Conservation (phyloP, 164 flowering plant genomes). For the Vitis amurensis region DNA sequence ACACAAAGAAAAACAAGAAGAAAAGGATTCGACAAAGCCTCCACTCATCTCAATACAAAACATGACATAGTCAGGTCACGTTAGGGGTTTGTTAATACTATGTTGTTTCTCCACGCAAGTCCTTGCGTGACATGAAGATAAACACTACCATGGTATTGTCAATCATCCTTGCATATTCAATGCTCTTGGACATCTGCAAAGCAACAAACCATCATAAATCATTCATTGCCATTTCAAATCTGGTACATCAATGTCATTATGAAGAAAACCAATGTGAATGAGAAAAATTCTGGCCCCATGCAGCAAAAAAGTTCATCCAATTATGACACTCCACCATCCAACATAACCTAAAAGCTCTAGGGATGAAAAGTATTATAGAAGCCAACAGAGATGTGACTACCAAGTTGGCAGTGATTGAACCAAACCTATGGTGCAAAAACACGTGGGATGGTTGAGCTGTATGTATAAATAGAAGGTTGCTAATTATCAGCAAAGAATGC, state of each 20-base stretch:
- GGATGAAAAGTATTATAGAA: not conserved
- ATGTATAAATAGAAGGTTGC: no score
- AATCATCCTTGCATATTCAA: not conserved
- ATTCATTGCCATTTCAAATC: not conserved
- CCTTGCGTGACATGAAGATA: not conserved
- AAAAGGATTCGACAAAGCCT: no score
- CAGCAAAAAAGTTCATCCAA: not conserved
- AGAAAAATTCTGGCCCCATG: not conserved
- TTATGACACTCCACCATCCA: not conserved
- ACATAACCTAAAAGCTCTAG: not conserved
- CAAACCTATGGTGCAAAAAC: not conserved
- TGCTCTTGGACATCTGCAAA: constrained; percentile 6
- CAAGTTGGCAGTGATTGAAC: not conserved
- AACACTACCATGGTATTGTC: not conserved
- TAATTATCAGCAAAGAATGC: no score
- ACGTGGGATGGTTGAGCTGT: no score
- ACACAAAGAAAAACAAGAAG: no score
- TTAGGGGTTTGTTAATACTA: no score
- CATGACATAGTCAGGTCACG: no score
- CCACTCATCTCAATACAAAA: no score
- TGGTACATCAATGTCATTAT: not conserved
- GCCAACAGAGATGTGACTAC: not conserved
- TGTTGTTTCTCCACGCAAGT: not conserved
- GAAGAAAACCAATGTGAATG: not conserved
- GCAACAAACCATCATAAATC: not conserved